Conservation (phyloP, 2,329 filamentous ascomycete genomes). For the Neopestalotiopsis sp. region DNA sequence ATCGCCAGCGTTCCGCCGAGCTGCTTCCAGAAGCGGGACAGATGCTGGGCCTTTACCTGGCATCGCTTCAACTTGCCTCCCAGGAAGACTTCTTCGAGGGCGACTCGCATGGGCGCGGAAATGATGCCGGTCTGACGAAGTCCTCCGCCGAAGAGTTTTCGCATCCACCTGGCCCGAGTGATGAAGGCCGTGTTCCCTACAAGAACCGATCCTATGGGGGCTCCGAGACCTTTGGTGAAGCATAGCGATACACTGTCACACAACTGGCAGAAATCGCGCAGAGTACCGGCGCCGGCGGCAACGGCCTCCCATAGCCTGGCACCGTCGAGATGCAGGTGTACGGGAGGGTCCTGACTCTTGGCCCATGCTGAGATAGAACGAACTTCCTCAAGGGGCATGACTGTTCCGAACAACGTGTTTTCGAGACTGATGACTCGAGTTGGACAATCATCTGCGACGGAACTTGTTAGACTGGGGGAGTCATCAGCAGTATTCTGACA, state of each 20-base stretch:
- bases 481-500: too few relatives aligned
- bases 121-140: constrained; percentile 78
- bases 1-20: constrained; percentile 64
- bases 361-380: constrained; percentile 40
- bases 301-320: constrained; percentile 58
- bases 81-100: constrained; percentile 77
- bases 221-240: constrained; percentile 59
- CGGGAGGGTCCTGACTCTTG: constrained; percentile 33
- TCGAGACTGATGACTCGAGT: constrained; percentile 48
- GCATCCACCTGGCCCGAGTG: constrained; percentile 73
- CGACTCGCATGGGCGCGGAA: constrained; percentile 75
- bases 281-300: constrained; percentile 46
- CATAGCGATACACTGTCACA: constrained; percentile 56
- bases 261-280: constrained; percentile 27
- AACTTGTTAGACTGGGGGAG: too few relatives aligned
- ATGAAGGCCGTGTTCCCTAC: constrained; percentile 58
- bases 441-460: constrained; percentile 38
- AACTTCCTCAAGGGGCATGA: constrained; percentile 42
- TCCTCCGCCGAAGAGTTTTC: constrained; percentile 83
- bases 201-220: constrained; percentile 56
- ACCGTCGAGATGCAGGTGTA: constrained; percentile 57
- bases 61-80: constrained; percentile 51
- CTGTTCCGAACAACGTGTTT: constrained; percentile 44
- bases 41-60: constrained; percentile 63
- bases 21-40: constrained; percentile 69